These are phyloP conservation scores for Cicer arietinum DNA, from an alignment of 306 rosid genomes.

Conservation along the genomic window DNA sequence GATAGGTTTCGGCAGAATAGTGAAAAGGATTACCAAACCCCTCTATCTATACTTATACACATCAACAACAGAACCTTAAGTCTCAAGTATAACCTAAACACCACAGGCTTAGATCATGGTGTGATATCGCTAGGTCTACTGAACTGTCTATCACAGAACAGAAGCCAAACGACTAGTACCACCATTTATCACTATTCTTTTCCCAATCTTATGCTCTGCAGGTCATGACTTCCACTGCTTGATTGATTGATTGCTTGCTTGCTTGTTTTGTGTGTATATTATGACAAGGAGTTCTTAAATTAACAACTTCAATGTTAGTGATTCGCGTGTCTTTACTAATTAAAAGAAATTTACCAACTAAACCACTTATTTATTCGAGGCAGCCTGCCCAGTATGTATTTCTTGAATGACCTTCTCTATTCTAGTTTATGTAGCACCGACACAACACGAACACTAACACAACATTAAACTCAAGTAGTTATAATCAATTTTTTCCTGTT, in stretches of 20 bases:
- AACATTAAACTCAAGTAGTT: too few species aligned
- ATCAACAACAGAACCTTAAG: too few species aligned
- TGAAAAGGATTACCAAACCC: too few species aligned
- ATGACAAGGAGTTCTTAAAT: neutral
- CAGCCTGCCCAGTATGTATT: neutral
- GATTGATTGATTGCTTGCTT: neutral
- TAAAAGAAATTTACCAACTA: neutral
- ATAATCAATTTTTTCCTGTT: too few species aligned
- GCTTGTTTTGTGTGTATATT: neutral
- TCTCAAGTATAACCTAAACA: too few species aligned
- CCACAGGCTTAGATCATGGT: too few species aligned
- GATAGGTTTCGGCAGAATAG: too few species aligned
- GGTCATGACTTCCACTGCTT: slow-evolving; percentile 47
- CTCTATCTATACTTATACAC: too few species aligned
- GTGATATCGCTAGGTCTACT: too few species aligned
- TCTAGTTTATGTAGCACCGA: neutral
- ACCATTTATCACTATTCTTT: slow-evolving; percentile 93
- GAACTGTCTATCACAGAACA: too few species aligned
- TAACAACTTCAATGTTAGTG: neutral
- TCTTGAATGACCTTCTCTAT: neutral
- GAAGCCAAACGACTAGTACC: slow-evolving; percentile 42
- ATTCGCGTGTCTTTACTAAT: neutral
- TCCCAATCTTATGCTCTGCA: slow-evolving; percentile 92
- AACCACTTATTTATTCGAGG: neutral
- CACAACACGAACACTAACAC: too few species aligned